Conservation (phyloP, 352 stramenopile genomes). For the Globisporangium orthogonon region DNA sequence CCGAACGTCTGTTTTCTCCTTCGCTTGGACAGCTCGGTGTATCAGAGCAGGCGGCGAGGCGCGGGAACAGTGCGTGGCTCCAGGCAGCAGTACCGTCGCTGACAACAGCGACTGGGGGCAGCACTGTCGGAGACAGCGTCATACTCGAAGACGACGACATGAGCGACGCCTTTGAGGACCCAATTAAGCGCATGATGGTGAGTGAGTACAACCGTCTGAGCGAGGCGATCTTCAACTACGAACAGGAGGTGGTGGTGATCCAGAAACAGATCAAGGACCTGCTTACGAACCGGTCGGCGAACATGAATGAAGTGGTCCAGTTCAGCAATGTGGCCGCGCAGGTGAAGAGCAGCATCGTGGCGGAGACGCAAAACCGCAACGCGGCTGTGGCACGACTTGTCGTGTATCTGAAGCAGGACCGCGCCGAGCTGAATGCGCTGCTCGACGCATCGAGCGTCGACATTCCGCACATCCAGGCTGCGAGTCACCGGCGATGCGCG, state of each 20-base stretch:
- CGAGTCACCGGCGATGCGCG: constrained; percentile 46
- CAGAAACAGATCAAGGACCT: constrained; percentile 32
- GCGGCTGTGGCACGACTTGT: constrained; percentile 37
- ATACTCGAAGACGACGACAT: constrained; percentile 3
- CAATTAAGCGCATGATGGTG: constrained; percentile 44
- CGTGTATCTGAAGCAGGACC: constrained; percentile 39
- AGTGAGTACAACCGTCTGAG: constrained; percentile 52
- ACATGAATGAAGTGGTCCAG: constrained; percentile 30
- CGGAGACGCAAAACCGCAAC: constrained; percentile 34
- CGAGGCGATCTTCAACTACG: constrained; percentile 32
- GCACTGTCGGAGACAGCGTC: not conserved
- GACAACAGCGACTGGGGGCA: not conserved
- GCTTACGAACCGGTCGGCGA: constrained; percentile 15
- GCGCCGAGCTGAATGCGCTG: constrained; percentile 30
- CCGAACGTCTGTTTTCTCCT: not conserved
- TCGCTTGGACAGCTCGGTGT: not conserved
- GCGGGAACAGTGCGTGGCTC: constrained; percentile 9
- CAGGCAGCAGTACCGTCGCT: not conserved
- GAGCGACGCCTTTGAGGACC: constrained; percentile 35
- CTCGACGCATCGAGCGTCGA: constrained; percentile 23
- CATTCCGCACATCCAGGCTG: constrained; percentile 36
- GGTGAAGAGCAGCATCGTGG: constrained; percentile 9
- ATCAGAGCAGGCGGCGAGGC: not conserved
- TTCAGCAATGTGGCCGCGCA: constrained; percentile 8
- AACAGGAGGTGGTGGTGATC: constrained; percentile 26